Evolutionary conservation across 805 yeast genomes (phyloP), one percentile per base, ranked within the genome.

Genomic region (Blastobotrys mokoenaii): DNA sequence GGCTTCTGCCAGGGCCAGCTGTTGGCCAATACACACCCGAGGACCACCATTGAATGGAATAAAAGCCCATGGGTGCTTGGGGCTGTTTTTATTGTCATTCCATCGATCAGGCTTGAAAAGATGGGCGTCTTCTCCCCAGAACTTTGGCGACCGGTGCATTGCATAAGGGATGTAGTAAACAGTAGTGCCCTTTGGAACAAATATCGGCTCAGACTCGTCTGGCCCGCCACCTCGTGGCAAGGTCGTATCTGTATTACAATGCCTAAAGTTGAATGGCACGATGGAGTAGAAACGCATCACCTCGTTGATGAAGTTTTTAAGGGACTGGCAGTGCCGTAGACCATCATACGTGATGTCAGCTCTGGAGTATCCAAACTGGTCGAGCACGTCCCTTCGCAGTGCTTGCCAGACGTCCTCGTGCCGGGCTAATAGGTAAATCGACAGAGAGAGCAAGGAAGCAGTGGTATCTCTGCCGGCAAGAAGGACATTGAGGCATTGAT

Each of bases 401-500:
- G 59, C 61, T 14, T 52, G 45, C 60, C 66, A 70, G 8, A 67
- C 53, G 1, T 57, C 58, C 8, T 73, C 71, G 48, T 69, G 56
- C 51, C 69, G 58, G 9, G 73, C 66, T 42, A 71, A 59, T 52
- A 69, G 73, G 48, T 56, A 68, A 46, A 69, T 54, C 22, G 64
- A 49, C 48, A 69, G 71, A 6, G 73, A 66, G 38, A 72, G 63
- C 34, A 71, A 60, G 5, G 73, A 69, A 1, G 76, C 76, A 10
- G 77, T 72, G 29, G 77, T 72, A 52, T 72, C 76, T 52, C 77
- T 64, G 15, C 75, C 76, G 9, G 77, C 77, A 37, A 72, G 51
- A 46, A 72, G 62, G 45, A 72, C 69, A 52, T 71, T 73, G 56
- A 72, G 62, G 46, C 66, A 56, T 57, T 72, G 77, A 52, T 72